Conservation (phyloP, 208 protist genomes). For the Trypanosomatidae sp. region DNA sequence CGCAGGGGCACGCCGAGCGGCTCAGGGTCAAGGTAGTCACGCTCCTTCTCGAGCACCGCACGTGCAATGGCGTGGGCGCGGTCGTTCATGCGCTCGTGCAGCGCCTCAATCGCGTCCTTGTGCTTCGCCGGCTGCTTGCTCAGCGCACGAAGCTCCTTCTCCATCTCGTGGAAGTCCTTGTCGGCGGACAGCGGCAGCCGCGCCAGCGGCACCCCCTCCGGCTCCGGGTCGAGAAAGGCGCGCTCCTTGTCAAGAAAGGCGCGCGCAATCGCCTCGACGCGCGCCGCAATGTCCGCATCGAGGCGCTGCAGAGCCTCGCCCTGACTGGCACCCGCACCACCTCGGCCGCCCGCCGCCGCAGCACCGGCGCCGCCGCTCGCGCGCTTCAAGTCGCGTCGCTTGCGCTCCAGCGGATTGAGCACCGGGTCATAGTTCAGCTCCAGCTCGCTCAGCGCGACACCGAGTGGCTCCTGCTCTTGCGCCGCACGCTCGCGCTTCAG, state of each 20-base stretch:
- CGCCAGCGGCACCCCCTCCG: constrained; percentile 39
- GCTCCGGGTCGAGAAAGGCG: constrained; percentile 48
- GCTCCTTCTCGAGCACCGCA: constrained; percentile 37
- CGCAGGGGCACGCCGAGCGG: constrained; percentile 38
- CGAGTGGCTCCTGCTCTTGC: constrained; percentile 59
- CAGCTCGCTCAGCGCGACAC: constrained; percentile 47
- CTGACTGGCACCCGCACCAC: too few species aligned
- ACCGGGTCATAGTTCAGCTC: constrained; percentile 52
- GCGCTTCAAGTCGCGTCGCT: constrained; percentile 61
- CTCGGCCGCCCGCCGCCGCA: too few species aligned
- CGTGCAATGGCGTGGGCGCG: constrained; percentile 48
- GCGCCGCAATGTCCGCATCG: constrained; percentile 45
- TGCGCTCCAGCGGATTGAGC: constrained; percentile 44
- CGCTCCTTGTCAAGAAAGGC: constrained; percentile 63
- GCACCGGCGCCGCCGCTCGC: constrained; percentile 5
- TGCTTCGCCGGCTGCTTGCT: constrained; percentile 55
- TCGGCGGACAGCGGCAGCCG: constrained; percentile 45
- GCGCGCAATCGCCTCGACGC: constrained; percentile 43
- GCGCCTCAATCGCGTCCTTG: constrained; percentile 32
- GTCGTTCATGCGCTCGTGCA: constrained; percentile 58
- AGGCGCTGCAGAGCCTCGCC: constrained; percentile 28
- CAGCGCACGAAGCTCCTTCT: constrained; percentile 40
- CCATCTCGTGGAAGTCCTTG: constrained; percentile 48
- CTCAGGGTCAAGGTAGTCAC: constrained; percentile 27
- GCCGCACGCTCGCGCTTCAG: constrained; percentile 44